Base-by-base conservation (phyloP, 2,329 filamentous ascomycete species). In the Aspergillus jensenii region DNA sequence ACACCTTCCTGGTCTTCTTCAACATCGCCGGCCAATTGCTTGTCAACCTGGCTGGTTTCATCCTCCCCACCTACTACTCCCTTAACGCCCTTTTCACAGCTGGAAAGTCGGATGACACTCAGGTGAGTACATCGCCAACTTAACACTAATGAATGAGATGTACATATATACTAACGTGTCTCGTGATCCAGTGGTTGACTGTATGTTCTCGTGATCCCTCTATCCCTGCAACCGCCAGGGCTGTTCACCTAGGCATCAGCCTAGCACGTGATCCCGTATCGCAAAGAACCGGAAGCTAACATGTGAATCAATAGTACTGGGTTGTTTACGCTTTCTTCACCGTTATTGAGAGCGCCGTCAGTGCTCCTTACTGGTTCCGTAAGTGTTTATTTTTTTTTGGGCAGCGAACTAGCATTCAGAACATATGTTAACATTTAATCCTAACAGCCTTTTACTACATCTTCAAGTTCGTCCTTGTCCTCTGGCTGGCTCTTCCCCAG, bases 391-490 rank as follows among this genome's bases (percentile, higher is more conserved):
- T 19, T 17, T 7, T 31, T 3, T 31, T 14, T 17, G 23, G 27
- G 40, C 6, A 12, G 6, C 8, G 27, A 31, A 9, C 9, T 31
- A 6, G 21, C 27, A 21, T n/a, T 23, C 27, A n/a, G 44, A 19
- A 43, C 19, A 19, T 52, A n/a, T 55, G 41, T 67, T 77, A 59
- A 74, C 17, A 1, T 62, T 25, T 59, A 41, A 23, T 43, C 27
- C 23, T 51, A 55, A 61, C 56, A 81, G 79, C 95, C 74, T 99
- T 99, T 83, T 99, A 99, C 89, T 99, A 91, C 81, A 93, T 93
- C 75, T 98, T 99, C 90, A 99, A 99, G 86, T 97, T 99, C 75
- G 82, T 96, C 74, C 90, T 98, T 77, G 85, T 98, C 71, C 88
- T 99, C 76, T 99, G 95, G 95, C 92, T 99, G 81, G 88, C 93